Evolutionary conservation across 2,329 filamentous ascomycete genomes (phyloP), one percentile per base, ranked within the genome.

Genomic region (Trichoderma citrinoviride): DNA sequence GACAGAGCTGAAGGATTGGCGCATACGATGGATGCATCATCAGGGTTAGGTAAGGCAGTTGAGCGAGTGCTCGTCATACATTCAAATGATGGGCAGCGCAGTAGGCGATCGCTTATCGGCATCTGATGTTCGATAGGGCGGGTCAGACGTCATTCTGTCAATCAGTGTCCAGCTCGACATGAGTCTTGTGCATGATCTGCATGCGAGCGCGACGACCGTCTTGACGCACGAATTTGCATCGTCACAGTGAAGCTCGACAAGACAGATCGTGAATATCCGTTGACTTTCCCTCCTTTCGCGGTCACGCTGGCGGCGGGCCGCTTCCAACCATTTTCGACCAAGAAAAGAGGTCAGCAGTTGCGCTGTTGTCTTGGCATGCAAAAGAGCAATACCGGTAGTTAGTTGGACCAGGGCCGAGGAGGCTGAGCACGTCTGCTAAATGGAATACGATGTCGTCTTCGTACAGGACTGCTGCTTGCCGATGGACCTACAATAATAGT

Each of bases 71-170:
- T 33, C 41, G 55, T 58, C 55, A 58, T 58, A 58, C 55, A 15
- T 54, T 17, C n/a, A 52, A 17, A 52, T 52, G 27, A n/a, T 37
- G 33, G 33, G 33, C 33, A 14, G 33, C 33, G 53, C 53, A 33
- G 53, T 40, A 37, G 53, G 21, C 44, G 29, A 41, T 60, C 44
- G 56, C 56, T 50, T 50, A 60, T 60, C 56, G 5, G 46, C 46
- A 61, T 27, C 46, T 55, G 29, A 21, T 23, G 37, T 49, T 37
- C 44, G 29, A 50, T 27, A 46, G 44, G 44, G 44, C 29, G 21
- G 40, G 25, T 15, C 25, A 40, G 46, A 33, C 60, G 60, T 46
- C 60, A 47, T 58, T 40, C 7, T 43, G 25, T 52, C 15, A n/a
- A 37, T 37, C 33, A 12, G 46, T 52, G 46, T 52, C 37, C 50